Evolutionary conservation across 139 green algal genomes (phyloP).

Genomic region (Closterium sp.): DNA sequence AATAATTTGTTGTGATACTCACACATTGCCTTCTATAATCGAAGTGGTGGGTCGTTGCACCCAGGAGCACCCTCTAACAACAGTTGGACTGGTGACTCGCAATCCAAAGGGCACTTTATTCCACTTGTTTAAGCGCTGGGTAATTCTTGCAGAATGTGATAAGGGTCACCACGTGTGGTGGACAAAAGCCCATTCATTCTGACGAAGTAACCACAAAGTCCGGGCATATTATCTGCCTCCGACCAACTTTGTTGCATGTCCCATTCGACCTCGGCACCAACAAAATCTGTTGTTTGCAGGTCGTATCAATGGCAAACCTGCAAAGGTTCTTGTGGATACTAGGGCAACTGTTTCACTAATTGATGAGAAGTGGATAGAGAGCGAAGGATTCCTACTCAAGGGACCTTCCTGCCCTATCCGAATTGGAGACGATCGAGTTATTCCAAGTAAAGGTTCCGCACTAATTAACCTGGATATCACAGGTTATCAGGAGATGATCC

Average conservation of each 20-base stretch:
- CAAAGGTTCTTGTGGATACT: neutral
- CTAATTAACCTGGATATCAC: neutral
- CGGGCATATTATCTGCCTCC: neutral
- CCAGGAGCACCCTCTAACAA: neutral
- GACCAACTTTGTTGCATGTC: neutral
- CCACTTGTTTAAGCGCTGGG: neutral
- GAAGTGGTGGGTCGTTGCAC: neutral
- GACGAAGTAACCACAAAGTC: neutral
- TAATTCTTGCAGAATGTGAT: neutral
- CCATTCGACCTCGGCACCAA: too few species aligned
- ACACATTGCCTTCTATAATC: neutral
- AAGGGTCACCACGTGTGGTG: neutral
- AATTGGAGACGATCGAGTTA: neutral
- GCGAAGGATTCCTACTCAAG: neutral
- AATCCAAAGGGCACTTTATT: neutral
- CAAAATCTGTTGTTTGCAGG: neutral
- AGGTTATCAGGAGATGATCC: too few species aligned
- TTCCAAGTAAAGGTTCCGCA: neutral
- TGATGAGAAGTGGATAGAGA: neutral
- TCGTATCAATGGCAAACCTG: neutral
- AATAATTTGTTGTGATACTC: neutral
- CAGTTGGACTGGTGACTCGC: neutral
- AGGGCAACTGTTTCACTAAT: neutral
- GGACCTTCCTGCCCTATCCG: neutral
- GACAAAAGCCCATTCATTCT: neutral